Evolutionary conservation across 2,329 filamentous ascomycete genomes (phyloP).

Genomic region (Nakataea oryzae): DNA sequence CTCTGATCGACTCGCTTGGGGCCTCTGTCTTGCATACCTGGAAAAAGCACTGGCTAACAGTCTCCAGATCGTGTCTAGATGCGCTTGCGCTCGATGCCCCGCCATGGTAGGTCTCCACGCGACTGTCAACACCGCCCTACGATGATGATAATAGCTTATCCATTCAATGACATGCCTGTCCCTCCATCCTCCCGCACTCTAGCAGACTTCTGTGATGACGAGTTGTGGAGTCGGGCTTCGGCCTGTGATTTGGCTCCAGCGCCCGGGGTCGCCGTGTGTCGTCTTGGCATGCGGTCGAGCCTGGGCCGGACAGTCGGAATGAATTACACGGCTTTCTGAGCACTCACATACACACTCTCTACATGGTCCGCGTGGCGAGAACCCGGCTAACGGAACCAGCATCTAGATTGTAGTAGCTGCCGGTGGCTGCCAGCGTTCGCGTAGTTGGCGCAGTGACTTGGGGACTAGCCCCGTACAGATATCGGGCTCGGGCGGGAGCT

Average conservation of each 20-base stretch:
- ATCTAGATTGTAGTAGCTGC: neutral
- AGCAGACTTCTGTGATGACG: constrained; percentile 50
- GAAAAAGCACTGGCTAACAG: neutral
- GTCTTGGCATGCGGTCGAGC: constrained; percentile 37
- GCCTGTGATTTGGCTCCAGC: constrained; percentile 52
- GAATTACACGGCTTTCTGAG: constrained; percentile 28
- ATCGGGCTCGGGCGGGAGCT: no score
- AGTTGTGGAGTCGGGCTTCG: constrained; percentile 62
- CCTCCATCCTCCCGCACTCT: constrained; percentile 64
- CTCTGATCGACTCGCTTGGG: constrained; percentile 10
- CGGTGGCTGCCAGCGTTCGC: no score
- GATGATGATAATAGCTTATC: constrained; percentile 62
- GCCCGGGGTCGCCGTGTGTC: constrained; percentile 36
- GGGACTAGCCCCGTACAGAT: no score
- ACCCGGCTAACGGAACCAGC: neutral
- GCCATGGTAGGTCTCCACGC: no score
- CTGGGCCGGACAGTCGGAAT: constrained; percentile 21
- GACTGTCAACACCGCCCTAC: neutral
- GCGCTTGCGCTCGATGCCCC: no score
- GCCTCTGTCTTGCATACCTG: neutral
- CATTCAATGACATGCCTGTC: constrained; percentile 61
- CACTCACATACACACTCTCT: neutral
- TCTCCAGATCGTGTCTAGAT: neutral
- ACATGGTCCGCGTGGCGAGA: neutral
- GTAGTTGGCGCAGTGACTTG: no score